Conservation (phyloP, 371 early-diverging fungal genomes). For the Neoconidiobolus thromboides region DNA sequence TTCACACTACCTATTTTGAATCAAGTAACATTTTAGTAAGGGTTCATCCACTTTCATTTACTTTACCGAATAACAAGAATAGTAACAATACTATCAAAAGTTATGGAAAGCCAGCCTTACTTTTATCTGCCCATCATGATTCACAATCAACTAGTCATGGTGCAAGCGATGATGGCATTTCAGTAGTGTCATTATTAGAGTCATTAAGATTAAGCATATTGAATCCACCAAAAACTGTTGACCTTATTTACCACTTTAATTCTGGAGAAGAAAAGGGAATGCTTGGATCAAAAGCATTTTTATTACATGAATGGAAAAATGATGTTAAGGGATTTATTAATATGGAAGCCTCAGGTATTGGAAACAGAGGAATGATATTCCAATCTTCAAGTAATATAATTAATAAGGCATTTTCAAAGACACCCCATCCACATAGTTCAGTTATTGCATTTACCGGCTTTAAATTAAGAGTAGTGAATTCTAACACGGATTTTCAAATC, state of each 20-base stretch:
- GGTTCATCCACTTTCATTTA: too few species aligned
- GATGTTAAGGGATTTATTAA: conserved; percentile 59
- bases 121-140: conserved; percentile 34
- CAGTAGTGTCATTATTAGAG: conserved; percentile 48
- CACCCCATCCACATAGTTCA: conserved; percentile 23
- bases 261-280: conserved; percentile 72
- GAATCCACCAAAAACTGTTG: background rate
- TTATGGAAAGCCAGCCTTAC: conserved; percentile 14
- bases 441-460: conserved; percentile 49
- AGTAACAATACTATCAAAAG: background rate
- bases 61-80: too few species aligned
- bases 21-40: too few species aligned
- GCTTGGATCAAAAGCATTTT: conserved; percentile 46
- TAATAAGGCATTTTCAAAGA: conserved; percentile 15
- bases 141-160: conserved; percentile 57
- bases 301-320: conserved; percentile 55
- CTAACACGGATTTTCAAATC: conserved; percentile 49
- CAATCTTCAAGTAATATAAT: conserved; percentile 33
- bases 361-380: conserved; percentile 52
- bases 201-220: background rate
- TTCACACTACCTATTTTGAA: too few species aligned
- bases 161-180: conserved; percentile 71
- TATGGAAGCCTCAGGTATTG: conserved; percentile 61
- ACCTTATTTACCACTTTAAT: conserved; percentile 62
- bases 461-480: conserved; percentile 33